Evolutionary conservation across 1,139 yeast genomes (phyloP), one percentile per base, ranked within the genome.

Genomic region (Candida sanyaensis): DNA sequence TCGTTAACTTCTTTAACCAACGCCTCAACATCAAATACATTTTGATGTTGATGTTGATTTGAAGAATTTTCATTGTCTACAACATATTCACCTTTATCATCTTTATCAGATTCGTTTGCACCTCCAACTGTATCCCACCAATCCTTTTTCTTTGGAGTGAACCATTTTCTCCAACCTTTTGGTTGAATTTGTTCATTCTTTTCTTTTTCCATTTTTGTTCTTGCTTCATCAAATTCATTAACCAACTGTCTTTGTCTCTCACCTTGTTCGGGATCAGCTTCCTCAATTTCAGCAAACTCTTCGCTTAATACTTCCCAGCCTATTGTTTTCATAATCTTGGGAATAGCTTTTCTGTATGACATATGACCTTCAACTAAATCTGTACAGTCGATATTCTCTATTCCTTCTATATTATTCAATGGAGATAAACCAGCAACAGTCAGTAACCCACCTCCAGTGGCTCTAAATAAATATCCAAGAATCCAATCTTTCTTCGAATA

Each of bases 401-500:
- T 74, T 0, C 86, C 88, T 27, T 80, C 75, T 13, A 83, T 68
- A 43, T 71, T 76, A 41, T 81, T 84, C 37, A 92, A 78, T 1
- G 93, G 86, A 0, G 96, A 84, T 37, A 95, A 74, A 0, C 99
- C 99, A 7, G 95, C 95, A 43, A 95, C 95, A 12, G 88, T 80
- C 60, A 88, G 86, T 44, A 95, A 73, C 0, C 99, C 98, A 48
- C 99, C 98, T 48, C 95, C 84, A 0, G 98, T 92, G 1, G 99
- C 99, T 56, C 99, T 77, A 67, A 93, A 95, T 38, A 95, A 69
- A 65, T 95, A 95, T 0, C 99, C 99, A 51, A 95, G 74, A 54
- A 95, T 86, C 99, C 99, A 95, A 68, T 95, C 99, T 60, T 88
- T 91, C 55, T 83, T 81, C 2, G 97, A 88, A 64, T 83, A 95